phyloP scores from a whole-genome alignment of 2,329 filamentous ascomycete genomes.

The Bretziella fagacearum region DNA sequence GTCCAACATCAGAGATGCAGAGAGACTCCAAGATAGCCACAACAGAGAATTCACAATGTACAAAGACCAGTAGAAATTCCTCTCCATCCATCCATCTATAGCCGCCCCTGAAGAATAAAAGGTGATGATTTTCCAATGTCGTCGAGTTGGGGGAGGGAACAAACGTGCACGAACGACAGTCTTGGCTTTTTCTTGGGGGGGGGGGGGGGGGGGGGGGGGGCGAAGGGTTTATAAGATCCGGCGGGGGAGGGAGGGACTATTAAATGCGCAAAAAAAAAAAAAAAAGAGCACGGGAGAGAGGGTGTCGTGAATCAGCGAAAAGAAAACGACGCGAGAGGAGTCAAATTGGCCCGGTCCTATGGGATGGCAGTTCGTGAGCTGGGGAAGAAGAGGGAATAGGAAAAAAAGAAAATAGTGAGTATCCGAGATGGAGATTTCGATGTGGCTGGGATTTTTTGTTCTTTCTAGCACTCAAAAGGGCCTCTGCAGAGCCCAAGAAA shows the following conservation, averaged over 20 bases:
- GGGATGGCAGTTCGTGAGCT: slow-evolving; percentile 6
- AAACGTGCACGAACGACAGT: no score
- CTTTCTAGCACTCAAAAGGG: slow-evolving; percentile 7
- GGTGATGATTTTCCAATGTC: no score
- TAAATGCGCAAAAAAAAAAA: slow-evolving; percentile 9
- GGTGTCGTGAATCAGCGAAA: slow-evolving; percentile 9
- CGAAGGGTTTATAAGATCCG: no score
- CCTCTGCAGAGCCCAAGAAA: slow-evolving; percentile 24
- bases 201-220: no score
- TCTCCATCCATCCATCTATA: no score
- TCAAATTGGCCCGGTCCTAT: slow-evolving; percentile 15
- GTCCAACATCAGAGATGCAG: no score
- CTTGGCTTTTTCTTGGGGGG: background rate
- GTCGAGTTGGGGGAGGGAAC: no score
- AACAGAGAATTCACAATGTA: no score
- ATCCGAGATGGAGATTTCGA: slow-evolving; percentile 7
- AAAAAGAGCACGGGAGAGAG: no score
- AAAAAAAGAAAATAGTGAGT: background rate
- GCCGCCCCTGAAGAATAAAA: no score
- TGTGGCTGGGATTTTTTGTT: slow-evolving; percentile 6
- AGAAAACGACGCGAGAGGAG: slow-evolving; percentile 12
- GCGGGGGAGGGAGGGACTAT: background rate
- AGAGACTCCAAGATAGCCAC: no score
- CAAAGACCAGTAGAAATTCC: no score
- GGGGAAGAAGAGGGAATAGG: background rate